Evolutionary conservation across 75 land plant genomes (phyloP), one percentile per base, ranked within the genome.

Genomic region (Isoetes taiwanensis): DNA sequence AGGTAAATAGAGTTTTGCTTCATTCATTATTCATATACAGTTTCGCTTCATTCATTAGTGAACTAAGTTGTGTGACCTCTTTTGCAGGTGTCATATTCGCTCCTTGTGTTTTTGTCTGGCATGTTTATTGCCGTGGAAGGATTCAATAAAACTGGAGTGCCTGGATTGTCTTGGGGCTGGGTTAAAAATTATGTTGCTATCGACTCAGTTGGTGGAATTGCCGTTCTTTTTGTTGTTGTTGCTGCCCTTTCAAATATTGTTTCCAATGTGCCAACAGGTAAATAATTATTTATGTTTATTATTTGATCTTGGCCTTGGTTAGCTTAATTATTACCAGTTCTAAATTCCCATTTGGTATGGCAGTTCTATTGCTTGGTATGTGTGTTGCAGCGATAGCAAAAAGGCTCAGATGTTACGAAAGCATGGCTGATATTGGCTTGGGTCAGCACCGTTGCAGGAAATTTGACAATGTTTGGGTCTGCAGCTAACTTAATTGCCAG

Each of bases 21-120:
- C n/a, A 46, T n/a, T 19, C 12, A 23, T 46, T 46, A 46, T 4
- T 19, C 50, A 37, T 37, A 14, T 37, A 37, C 39, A 37, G 9
- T 9, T 9, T 9, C 39, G 14, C 14, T 9, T 14, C 14, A 37
- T 9, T 37, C 14, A 37, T 37, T 9, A 9, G 9, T 37, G 12
- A 37, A 37, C n/a, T n/a, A n/a, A n/a, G n/a, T n/a, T n/a, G n/a
- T n/a, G n/a, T n/a, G n/a, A n/a, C n/a, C n/a, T n/a, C n/a, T n/a
- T n/a, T n/a, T 37, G 39, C 50, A 46, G 50, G 50, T 46, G 4
- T 46, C 50, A 46, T 46, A 46, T n/a, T 46, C 50, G 12, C 50
- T 46, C 8, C 50, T 46, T 19, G 50, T 46, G 5, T 46, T 46
- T 23, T 46, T 46, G 25, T 46, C 50, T 19, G 50, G 50, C 12